These are phyloP conservation scores for Aspergillus nomiae DNA, from an alignment of 2,329 filamentous ascomycete species.

Conservation along the genomic window DNA sequence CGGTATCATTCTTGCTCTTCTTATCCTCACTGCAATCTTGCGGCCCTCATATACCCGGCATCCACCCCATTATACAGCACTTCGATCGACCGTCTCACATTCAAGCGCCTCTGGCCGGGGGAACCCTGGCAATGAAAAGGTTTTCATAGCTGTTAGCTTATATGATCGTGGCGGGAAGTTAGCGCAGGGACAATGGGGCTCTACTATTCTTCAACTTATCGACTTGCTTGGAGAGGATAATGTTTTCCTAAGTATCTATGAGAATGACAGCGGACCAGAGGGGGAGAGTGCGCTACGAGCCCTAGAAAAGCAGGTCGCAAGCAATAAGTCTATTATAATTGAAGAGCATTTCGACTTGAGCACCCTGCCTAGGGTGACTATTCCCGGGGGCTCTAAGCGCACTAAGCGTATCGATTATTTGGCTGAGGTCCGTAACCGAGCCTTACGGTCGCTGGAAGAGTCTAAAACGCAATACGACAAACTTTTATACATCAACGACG, in stretches of 20 bases:
- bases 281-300: conserved; percentile 57
- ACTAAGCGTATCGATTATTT: conserved; percentile 74
- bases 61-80: conserved; percentile 54
- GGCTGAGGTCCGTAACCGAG: conserved; percentile 71
- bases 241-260: conserved; percentile 72
- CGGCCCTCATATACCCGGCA: conserved; percentile 59
- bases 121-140: conserved; percentile 61
- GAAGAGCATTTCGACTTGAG: conserved; percentile 61
- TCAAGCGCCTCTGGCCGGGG: conserved; percentile 45
- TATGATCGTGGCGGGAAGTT: conserved; percentile 65
- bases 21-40: conserved; percentile 49
- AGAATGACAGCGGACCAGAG: conserved; percentile 65
- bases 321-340: conserved; percentile 58
- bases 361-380: conserved; percentile 60
- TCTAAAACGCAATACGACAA: conserved; percentile 54
- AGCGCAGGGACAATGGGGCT: conserved; percentile 65
- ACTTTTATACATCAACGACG: conserved; percentile 67
- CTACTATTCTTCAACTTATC: conserved; percentile 62
- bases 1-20: conserved; percentile 18
- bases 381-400: conserved; percentile 64
- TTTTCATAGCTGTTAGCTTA: conserved; percentile 74
- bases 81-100: conserved; percentile 32
- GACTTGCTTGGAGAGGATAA: conserved; percentile 67
- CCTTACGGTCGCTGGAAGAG: conserved; percentile 63
- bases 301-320: conserved; percentile 54